Evolutionary conservation across 73 alveolate genomes (phyloP), one percentile per base, ranked within the genome.

Genomic region (Paramecium biaurelia): DNA sequence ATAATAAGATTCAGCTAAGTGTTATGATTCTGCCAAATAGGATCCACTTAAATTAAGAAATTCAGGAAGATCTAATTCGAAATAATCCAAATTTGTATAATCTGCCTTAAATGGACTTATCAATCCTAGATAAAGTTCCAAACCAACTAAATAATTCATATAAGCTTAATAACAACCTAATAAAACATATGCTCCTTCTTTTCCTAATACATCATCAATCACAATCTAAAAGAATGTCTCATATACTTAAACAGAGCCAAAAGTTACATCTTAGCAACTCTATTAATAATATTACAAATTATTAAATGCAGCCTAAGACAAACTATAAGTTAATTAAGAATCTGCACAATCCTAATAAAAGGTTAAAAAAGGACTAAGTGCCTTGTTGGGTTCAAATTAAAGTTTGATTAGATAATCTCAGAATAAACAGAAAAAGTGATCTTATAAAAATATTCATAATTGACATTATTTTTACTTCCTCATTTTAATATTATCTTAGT

Each of bases 201-300:
- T 79, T 43, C 90, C 90, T 23, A 79, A 79, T 79, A 79, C 76
- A 37, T 79, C 68, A 53, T 53, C 90, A 0, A 79, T 79, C 11
- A 45, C 90, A 18, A 79, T 79, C 11, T 42, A 79, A 45, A 79
- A 79, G 74, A 79, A 79, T 79, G 90, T 79, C 56, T 42, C 76
- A 20, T 79, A 79, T 47, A 79, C 90, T 10, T 15, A 79, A 47
- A 79, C 90, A 18, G 90, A 79, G 14, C 90, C 90, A 1, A 79
- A 79, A 45, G 72, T 79, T 2, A 41, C 49, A 21, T 79, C 90
- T 43, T 53, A 79, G 30, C 56, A 79, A 47, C 35, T 79, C 21
- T 79, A 79, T 45, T 21, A 79, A 79, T 47, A 79, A 45, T 79
- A 79, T 79, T 79, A 79, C 5, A 79, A 79, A 79, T 34, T 79